These are phyloP conservation scores for Phellinidium pouzarii DNA, from an alignment of 1,284 basidiomycete genomes.

Conservation along the genomic window DNA sequence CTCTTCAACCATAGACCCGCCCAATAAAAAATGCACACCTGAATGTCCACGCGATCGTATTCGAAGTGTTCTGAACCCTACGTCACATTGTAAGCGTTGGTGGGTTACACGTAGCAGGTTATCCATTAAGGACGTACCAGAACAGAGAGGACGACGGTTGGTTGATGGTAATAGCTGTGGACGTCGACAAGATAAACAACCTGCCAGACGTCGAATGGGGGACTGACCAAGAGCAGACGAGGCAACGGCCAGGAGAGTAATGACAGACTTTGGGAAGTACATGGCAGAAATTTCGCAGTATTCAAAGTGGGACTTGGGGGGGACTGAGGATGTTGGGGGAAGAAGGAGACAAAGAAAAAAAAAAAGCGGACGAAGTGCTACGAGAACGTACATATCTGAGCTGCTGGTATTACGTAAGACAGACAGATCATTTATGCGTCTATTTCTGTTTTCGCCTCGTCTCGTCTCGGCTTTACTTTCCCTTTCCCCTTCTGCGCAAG, in stretches of 20 bases:
- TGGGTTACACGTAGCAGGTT: too few species aligned
- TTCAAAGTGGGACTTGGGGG: background rate
- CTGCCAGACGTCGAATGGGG: conserved; percentile 5
- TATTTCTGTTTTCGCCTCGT: too few species aligned
- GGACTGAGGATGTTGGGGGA: background rate
- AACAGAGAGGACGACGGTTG: conserved; percentile 28
- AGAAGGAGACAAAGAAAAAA: conserved; percentile 5
- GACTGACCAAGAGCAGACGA: conserved; percentile 29
- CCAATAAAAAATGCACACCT: too few species aligned
- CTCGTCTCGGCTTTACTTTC: too few species aligned
- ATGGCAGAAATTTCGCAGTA: background rate
- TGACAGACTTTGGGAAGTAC: conserved; percentile 22
- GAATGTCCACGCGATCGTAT: conserved; percentile 33
- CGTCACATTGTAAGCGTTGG: background rate
- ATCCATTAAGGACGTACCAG: conserved; percentile 27
- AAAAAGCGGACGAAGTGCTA: too few species aligned
- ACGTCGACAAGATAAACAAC: conserved; percentile 10
- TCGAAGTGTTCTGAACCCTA: conserved; percentile 34
- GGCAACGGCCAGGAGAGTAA: conserved; percentile 26
- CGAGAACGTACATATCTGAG: too few species aligned
- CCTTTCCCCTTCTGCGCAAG: too few species aligned
- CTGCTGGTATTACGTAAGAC: too few species aligned
- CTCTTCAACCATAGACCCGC: too few species aligned
- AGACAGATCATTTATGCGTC: too few species aligned
- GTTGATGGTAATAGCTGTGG: conserved; percentile 28